Evolutionary conservation across 139 green algal species (phyloP).

Genomic region (Pleodorina starrii): DNA sequence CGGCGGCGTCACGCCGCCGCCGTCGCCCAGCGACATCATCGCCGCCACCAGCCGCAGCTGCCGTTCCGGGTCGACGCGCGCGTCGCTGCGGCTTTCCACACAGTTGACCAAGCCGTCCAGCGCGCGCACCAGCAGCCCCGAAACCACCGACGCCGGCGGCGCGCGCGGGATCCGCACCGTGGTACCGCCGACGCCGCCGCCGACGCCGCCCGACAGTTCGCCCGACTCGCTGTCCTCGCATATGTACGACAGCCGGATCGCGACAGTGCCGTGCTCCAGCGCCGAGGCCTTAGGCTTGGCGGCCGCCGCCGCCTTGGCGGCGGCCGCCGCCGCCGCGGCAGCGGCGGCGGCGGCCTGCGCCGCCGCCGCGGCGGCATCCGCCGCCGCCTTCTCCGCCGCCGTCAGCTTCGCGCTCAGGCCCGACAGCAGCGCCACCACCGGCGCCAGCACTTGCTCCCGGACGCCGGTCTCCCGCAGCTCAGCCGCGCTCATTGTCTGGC

Average conservation of each 20-base stretch:
- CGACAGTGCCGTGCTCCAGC: conserved; percentile 7
- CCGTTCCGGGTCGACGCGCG: not conserved
- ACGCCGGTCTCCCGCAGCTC: not conserved
- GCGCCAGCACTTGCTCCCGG: not conserved
- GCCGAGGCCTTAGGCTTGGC: not conserved
- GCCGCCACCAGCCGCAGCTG: conserved; percentile 11
- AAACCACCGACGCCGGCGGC: conserved; percentile 9
- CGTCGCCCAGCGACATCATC: not conserved
- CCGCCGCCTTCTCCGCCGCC: conserved; percentile 10
- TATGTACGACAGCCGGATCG: conserved; percentile 9
- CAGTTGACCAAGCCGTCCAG: conserved; percentile 34
- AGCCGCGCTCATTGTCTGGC: not conserved
- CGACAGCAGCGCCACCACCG: conserved; percentile 2
- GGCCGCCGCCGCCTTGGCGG: not conserved
- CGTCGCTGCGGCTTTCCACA: not conserved
- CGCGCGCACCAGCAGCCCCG: not conserved
- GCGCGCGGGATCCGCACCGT: not conserved
- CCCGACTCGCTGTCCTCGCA: not conserved
- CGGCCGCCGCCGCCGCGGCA: not conserved
- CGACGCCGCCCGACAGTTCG: not conserved
- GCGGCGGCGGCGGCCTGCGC: conserved; percentile 1
- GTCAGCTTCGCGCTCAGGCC: conserved; percentile 2
- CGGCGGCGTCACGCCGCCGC: not conserved
- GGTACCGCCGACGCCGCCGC: not conserved
- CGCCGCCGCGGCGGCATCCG: not conserved